Base-by-base conservation (phyloP, 2,329 filamentous ascomycete genomes). In the Fusarium ramigenum region DNA sequence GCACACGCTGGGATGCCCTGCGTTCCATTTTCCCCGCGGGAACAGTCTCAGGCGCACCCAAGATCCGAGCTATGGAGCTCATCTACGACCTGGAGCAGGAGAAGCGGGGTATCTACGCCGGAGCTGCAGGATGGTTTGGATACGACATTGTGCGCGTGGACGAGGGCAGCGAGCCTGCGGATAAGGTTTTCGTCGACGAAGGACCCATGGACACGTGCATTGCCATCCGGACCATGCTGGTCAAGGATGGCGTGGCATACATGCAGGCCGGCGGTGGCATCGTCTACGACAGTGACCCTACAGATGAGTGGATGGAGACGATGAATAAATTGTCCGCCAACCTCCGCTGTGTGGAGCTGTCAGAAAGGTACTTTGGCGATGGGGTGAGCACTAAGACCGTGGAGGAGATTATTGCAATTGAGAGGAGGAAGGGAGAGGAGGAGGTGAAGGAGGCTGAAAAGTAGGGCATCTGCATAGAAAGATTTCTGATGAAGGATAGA, bases 1-100 rank as follows among this genome's bases (percentile, higher is more conserved):
- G 95, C 86, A 96, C 94, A 36, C 90, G 96, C 66, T 99, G 97
- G 83, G 96, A 98, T 80, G 96, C 96, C 15, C 97, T 99, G 85
- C 90, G 96, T 43, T 95, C 93, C 74, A 98, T 99, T 78, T 99
- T 99, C 85, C 96, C 96, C 1, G 96, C 96, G 9, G 96, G 96
- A 63, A 99, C 96, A 0, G 96, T 98, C 36, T 96, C 93, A 23
- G 96, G 96, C 9, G 96, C 96, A 8, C 96, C 96, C 65, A 99
- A 99, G 85, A 95, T 99, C 62, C 91, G 92, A 71, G 96, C 96
- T 6, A 99, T 99, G 96, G 93, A 98, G 84, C 87, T 99, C 70
- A 99, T 99, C 78, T 95, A 93, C 52, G 96, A 98, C 84, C 85
- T 98, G 52, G 96, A 99, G 84, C 86, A 89, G 73, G 96, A 99